Evolutionary conservation across 257 asterid species (phyloP), one percentile per base, ranked within the genome.

Genomic region (Galeopsis tetrahit): DNA sequence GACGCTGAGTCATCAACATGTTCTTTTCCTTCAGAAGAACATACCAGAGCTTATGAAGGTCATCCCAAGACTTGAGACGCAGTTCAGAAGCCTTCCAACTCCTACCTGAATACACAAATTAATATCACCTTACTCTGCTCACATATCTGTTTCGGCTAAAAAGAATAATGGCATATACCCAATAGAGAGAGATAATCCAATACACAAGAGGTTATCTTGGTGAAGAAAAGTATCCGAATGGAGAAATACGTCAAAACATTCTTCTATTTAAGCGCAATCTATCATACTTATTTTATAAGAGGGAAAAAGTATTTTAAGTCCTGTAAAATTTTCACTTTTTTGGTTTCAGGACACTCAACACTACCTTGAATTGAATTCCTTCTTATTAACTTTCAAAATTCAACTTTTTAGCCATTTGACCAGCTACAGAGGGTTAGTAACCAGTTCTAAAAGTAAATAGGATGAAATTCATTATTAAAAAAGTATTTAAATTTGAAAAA

Each of bases 21-120:
- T 89, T 94, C 81, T 89, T 91, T 78, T 91, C 96, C 89, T 87
- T 89, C 57, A 91, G 79, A 72, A 94, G 92, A 68, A 94, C 96
- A 79, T 81, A 87, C 97, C 98, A 94, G 8, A 94, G 90, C 87
- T 91, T 93, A 60, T 91, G 84, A 73, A 94, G 96, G 82, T 94
- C 98, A 80, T 94, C 98, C 99, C 99, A 94, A 15, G 98, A 91
- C 87, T 91, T 91, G 67, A 94, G 92, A 75, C 97, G 97, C 76
- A 94, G 86, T 77, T 94, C 98, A 75, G 90, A 69, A 73, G 99
- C 98, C 85, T 94, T 94, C 98, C 97, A 94, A 68, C 99, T 69
- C 80, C 97, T 82, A 80, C 98, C 97, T 94, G 63, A 63, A 82
- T 61, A 62, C 46, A 43, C 63, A 36, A 53, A 69, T 58, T 4